Evolutionary conservation across 225 moss, liverwort and hornwort genomes (phyloP).

Genomic region (Polytrichum commune): DNA sequence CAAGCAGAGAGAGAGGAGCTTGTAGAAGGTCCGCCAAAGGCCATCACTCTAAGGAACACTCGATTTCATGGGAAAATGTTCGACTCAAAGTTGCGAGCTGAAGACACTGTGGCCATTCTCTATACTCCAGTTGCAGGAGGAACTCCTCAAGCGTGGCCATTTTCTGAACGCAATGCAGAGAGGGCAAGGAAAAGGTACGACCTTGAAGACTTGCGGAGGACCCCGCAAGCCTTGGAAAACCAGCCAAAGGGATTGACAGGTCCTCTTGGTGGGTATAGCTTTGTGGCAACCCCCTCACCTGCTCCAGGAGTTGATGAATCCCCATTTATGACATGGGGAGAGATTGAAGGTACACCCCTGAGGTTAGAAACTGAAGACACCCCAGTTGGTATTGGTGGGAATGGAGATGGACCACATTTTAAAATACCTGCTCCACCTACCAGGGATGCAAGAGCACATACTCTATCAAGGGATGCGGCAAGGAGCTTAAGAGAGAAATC

Average conservation of each 20-base stretch:
- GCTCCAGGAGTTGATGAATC: constrained; percentile 94
- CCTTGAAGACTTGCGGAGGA: constrained; percentile 86
- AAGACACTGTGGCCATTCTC: constrained; percentile 91
- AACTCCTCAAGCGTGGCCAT: constrained; percentile 95
- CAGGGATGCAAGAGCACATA: constrained; percentile 96
- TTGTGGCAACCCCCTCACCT: constrained; percentile 89
- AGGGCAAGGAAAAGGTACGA: constrained; percentile 90
- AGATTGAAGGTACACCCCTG: constrained; percentile 93
- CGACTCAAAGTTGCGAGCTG: constrained; percentile 87
- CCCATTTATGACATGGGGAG: constrained; percentile 99
- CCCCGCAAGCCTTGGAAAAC: constrained; percentile 53
- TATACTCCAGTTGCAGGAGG: constrained; percentile 93
- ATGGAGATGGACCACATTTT: constrained; percentile 96
- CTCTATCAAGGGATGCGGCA: constrained; percentile 87
- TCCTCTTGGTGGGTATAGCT: constrained; percentile 70
- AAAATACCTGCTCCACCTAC: constrained; percentile 97
- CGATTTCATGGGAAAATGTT: constrained; percentile 99
- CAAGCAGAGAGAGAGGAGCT: constrained; percentile 81
- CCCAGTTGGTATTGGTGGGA: constrained; percentile 95
- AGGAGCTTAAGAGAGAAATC: constrained; percentile 84
- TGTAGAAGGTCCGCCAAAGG: constrained; percentile 82
- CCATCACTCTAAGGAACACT: constrained; percentile 70
- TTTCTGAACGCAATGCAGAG: constrained; percentile 94
- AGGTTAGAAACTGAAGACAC: constrained; percentile 95
- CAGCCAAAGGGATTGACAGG: constrained; percentile 25